Conservation (phyloP, 768 basidiomycete species). For the Fomitopsis pulvina region DNA sequence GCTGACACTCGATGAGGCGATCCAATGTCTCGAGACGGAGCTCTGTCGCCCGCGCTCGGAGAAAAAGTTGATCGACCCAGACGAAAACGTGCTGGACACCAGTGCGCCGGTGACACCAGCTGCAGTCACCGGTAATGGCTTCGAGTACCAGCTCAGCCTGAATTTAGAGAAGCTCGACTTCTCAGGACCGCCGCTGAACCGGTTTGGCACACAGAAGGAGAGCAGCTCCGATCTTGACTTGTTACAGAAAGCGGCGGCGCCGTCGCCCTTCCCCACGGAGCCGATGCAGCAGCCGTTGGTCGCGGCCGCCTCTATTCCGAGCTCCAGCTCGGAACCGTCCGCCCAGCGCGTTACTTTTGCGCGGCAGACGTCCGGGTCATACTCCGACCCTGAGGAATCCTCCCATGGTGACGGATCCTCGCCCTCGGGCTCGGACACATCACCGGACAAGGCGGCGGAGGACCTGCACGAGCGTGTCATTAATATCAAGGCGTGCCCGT, state of each 20-base stretch:
- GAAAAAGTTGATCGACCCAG: conserved; percentile 55
- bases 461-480: conserved; percentile 67
- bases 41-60: conserved; percentile 67
- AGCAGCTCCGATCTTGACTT: conserved; percentile 7
- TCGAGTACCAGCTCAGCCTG: conserved; percentile 29
- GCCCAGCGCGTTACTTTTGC: conserved; percentile 11
- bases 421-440: conserved; percentile 2
- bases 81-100: conserved; percentile 38
- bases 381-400: conserved; percentile 36
- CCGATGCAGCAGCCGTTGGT: conserved; percentile 38
- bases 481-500: conserved; percentile 90
- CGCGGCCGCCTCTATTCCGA: conserved; percentile 10
- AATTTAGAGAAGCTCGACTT: conserved; percentile 56
- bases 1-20: conserved; percentile 70
- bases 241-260: conserved; percentile 9
- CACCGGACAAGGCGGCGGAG: conserved; percentile 7
- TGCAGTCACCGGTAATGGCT: conserved; percentile 27
- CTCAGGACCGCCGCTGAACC: conserved; percentile 41
- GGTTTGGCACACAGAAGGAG: conserved; percentile 11
- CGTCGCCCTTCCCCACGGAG: conserved; percentile 34
- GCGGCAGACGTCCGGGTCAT: conserved; percentile 33
- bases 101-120: conserved; percentile 53
- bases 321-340: conserved; percentile 19
- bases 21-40: conserved; percentile 83
- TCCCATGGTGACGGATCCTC: conserved; percentile 15